Evolutionary conservation across 2,329 filamentous ascomycete genomes (phyloP).

Genomic region (Pseudogymnoascus sp.): DNA sequence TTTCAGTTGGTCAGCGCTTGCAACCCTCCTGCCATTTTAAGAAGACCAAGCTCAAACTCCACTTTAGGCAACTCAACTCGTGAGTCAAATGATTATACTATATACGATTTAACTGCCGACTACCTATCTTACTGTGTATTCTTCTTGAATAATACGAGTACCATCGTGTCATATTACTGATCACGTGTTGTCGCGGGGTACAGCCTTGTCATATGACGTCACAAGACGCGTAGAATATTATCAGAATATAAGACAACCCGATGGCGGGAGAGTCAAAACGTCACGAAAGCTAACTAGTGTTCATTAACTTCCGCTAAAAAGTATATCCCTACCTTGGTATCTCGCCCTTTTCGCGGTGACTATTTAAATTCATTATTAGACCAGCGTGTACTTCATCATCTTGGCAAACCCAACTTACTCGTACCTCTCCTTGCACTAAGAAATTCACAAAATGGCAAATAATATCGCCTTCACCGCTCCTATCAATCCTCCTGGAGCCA

Average conservation of each 20-base stretch:
- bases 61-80: constrained; percentile 5
- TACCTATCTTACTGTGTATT: background rate
- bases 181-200: constrained; percentile 2
- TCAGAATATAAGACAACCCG: background rate
- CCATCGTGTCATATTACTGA: background rate
- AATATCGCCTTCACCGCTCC: constrained; percentile 32
- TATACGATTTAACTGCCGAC: background rate
- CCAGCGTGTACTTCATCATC: too few species aligned
- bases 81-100: background rate
- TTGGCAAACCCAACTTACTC: too few species aligned
- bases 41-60: background rate
- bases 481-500: constrained; percentile 30
- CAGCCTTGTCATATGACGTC: background rate
- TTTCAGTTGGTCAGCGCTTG: constrained; percentile 8
- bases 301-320: too few species aligned
- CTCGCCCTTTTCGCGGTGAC: too few species aligned
- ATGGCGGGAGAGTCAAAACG: too few species aligned
- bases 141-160: background rate
- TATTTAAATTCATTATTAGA: too few species aligned
- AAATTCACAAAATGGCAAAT: background rate
- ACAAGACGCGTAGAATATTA: background rate
- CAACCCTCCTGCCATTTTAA: constrained; percentile 8
- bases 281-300: too few species aligned
- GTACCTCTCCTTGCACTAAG: too few species aligned
- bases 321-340: too few species aligned